These are phyloP conservation scores for Loxodes magnus DNA, from an alignment of 73 alveolate species.

Conservation along the genomic window DNA sequence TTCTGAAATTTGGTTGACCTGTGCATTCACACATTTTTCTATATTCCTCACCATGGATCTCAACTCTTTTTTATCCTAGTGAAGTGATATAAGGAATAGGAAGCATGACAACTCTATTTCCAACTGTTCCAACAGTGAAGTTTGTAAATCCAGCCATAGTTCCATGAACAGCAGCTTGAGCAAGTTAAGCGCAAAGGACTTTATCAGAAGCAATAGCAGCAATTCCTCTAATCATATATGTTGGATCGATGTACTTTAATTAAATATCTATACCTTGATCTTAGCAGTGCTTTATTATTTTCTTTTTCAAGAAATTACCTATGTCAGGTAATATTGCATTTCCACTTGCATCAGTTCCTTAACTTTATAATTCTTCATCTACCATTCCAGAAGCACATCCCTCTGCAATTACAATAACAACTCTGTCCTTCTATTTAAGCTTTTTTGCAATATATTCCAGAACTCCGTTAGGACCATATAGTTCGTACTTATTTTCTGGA, in stretches of 20 bases:
- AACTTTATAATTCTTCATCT: constrained; percentile 48
- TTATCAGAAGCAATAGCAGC: constrained; percentile 96
- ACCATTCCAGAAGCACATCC: constrained; percentile 60
- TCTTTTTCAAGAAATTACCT: constrained; percentile 69
- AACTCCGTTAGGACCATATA: constrained; percentile 75
- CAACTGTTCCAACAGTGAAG: constrained; percentile 73
- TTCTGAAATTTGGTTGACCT: constrained; percentile 69
- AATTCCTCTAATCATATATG: constrained; percentile 94
- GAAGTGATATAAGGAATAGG: constrained; percentile 56
- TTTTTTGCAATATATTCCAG: constrained; percentile 45
- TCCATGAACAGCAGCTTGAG: constrained; percentile 67
- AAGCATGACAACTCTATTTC: constrained; percentile 47
- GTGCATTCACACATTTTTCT: constrained; percentile 71
- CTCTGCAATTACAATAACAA: constrained; percentile 59
- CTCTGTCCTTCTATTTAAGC: constrained; percentile 53
- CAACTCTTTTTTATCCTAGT: constrained; percentile 39
- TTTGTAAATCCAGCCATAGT: constrained; percentile 83
- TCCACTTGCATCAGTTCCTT: constrained; percentile 75
- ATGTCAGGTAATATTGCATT: constrained; percentile 79
- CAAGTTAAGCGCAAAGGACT: constrained; percentile 80
- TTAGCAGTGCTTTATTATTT: constrained; percentile 50
- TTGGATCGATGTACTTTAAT: constrained; percentile 92
- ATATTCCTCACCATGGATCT: constrained; percentile 51
- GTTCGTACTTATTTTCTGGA: constrained; percentile 91
- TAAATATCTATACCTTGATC: constrained; percentile 32